phyloP scores from a whole-genome alignment of 768 basidiomycete genomes.

The Boletus reticuloceps region DNA sequence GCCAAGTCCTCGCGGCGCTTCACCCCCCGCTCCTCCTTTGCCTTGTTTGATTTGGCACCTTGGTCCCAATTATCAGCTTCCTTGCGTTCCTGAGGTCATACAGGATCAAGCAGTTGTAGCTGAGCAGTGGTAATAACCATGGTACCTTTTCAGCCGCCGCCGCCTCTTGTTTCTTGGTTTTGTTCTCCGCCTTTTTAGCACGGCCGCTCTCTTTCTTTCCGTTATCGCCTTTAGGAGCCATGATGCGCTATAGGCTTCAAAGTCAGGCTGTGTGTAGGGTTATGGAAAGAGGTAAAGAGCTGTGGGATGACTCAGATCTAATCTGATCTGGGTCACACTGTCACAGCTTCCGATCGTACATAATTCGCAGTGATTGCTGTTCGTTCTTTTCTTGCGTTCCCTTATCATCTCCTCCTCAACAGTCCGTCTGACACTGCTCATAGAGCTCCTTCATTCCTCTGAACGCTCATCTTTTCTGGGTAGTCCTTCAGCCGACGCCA shows the following conservation, averaged over 20 bases:
- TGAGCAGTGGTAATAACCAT: neutral
- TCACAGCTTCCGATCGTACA: conserved; percentile 19
- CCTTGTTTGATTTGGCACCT: conserved; percentile 63
- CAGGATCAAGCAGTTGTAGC: conserved; percentile 2
- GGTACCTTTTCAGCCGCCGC: conserved; percentile 59
- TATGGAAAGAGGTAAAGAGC: neutral
- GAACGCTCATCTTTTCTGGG: neutral
- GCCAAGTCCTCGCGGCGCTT: conserved; percentile 79
- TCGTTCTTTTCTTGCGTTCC: neutral
- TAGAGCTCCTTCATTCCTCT: neutral
- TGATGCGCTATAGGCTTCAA: conserved; percentile 27
- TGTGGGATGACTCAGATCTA: conserved; percentile 21
- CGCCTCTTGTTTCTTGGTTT: conserved; percentile 70
- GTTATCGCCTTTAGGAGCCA: conserved; percentile 88
- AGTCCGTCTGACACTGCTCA: neutral
- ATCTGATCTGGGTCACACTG: conserved; percentile 24
- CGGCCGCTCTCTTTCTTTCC: conserved; percentile 89
- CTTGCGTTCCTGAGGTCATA: conserved; percentile 55
- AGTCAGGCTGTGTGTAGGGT: neutral
- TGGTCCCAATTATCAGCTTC: conserved; percentile 70
- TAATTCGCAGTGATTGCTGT: neutral
- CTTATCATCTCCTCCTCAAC: neutral
- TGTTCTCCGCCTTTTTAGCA: conserved; percentile 91
- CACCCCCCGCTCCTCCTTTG: conserved; percentile 72
- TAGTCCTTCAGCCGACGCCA: neutral